These are phyloP conservation scores for Codiaeum variegatum DNA, from an alignment of 441 rosid species.

Conservation along the genomic window DNA sequence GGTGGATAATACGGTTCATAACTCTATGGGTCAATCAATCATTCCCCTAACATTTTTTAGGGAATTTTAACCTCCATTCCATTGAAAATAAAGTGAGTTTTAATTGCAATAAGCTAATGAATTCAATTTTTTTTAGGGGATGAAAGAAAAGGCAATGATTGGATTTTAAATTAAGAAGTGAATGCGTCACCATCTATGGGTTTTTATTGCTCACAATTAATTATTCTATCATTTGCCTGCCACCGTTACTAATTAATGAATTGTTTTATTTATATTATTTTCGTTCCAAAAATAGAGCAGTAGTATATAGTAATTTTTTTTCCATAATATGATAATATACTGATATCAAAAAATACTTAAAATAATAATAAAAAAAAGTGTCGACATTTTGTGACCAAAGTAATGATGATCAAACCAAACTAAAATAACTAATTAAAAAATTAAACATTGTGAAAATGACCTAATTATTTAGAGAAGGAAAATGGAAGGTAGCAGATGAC, in stretches of 20 bases:
- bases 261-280: neutral
- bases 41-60: too few species aligned
- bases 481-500: slow-evolving; percentile 30
- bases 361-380: too few species aligned
- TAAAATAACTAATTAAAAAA: neutral
- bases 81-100: too few species aligned
- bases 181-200: neutral
- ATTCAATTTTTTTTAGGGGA: neutral
- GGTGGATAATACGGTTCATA: too few species aligned
- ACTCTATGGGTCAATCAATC: too few species aligned
- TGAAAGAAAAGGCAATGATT: neutral
- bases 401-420: neutral
- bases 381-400: too few species aligned
- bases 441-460: slow-evolving; percentile 15
- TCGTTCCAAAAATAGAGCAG: too few species aligned
- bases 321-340: too few species aligned
- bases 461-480: slow-evolving; percentile 10
- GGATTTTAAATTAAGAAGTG: slow-evolving; percentile 5
- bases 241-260: slow-evolving; percentile 1
- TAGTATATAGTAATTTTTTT: too few species aligned
- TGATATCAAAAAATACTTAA: too few species aligned
- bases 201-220: neutral
- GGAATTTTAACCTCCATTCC: too few species aligned
- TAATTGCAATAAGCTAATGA: too few species aligned
- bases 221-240: slow-evolving; percentile 15